Percentiles rank a stretch among this genome's conserved stretches.
phyloP scores from a whole-genome alignment of 805 yeast genomes.

The Candida pseudoglaebosa region DNA sequence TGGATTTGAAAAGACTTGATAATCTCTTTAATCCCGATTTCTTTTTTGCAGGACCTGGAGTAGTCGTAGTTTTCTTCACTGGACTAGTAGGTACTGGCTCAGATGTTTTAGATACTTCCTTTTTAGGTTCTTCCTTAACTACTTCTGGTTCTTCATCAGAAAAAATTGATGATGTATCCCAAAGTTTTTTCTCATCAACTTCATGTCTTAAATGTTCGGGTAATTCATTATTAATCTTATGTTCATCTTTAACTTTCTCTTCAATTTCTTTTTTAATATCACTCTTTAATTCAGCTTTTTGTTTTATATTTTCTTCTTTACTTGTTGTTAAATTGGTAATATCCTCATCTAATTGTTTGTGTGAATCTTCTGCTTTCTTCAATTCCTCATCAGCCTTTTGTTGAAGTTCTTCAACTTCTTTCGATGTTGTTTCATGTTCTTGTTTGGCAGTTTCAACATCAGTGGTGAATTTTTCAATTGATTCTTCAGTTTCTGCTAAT shows the following conservation, averaged over 20 bases:
- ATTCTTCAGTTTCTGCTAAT: conserved; percentile 38
- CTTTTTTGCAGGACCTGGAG: conserved; percentile 8
- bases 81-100: conserved; percentile 9
- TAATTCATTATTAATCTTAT: conserved; percentile 43
- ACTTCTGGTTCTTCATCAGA: conserved; percentile 24
- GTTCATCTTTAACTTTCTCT: conserved; percentile 42
- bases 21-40: conserved; percentile 17
- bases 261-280: conserved; percentile 28
- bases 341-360: conserved; percentile 38
- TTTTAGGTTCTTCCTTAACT: conserved; percentile 4
- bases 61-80: conserved; percentile 4
- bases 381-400: conserved; percentile 21
- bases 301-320: conserved; percentile 30
- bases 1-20: conserved; percentile 9
- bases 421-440: conserved; percentile 37
- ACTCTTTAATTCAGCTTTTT: conserved; percentile 33
- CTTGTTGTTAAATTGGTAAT: conserved; percentile 39
- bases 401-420: conserved; percentile 36
- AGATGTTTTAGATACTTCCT: conserved; percentile 7
- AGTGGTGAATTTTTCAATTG: conserved; percentile 28
- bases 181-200: conserved; percentile 31
- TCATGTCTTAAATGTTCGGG: conserved; percentile 49
- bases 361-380: conserved; percentile 21
- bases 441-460: conserved; percentile 30
- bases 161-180: conserved; percentile 38